Percentiles rank a stretch among this genome's conserved stretches.
Conservation (phyloP, 805 yeast genomes). For the Pichia paraexigua region DNA sequence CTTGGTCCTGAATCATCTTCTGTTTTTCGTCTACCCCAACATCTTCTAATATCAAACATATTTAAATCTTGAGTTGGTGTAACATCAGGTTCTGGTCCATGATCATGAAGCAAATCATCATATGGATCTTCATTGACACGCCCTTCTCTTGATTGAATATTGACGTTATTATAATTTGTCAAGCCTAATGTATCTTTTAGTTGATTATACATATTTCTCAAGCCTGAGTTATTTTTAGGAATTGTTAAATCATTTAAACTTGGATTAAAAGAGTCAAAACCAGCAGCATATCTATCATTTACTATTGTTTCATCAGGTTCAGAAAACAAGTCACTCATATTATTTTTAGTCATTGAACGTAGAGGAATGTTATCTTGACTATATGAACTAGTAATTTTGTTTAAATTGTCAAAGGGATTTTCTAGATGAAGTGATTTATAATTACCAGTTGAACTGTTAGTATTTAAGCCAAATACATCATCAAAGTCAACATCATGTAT, state of each 20-base stretch:
- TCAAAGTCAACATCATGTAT: not conserved
- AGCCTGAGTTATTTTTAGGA: conserved; percentile 15
- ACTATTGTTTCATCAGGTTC: conserved; percentile 11
- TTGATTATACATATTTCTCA: conserved; percentile 25
- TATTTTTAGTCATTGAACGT: not conserved
- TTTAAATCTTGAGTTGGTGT: conserved; percentile 15
- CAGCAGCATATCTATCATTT: conserved; percentile 4
- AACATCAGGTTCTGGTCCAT: conserved; percentile 20
- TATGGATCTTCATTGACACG: conserved; percentile 10
- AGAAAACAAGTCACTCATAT: conserved; percentile 8
- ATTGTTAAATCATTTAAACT: conserved; percentile 6
- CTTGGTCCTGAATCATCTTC: conserved; percentile 42
- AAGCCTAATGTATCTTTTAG: conserved; percentile 22
- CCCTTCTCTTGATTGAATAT: conserved; percentile 1
- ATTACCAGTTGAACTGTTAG: not conserved
- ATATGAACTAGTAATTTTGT: not conserved
- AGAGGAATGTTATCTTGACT: not conserved
- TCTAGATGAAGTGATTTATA: conserved; percentile 1
- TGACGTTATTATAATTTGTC: conserved; percentile 20
- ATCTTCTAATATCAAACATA: conserved; percentile 25
- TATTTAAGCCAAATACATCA: not conserved
- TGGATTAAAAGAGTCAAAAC: not conserved
- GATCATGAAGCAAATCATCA: conserved; percentile 21
- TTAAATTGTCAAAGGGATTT: conserved; percentile 5
- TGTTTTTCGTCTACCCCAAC: conserved; percentile 14